phyloP scores from a whole-genome alignment of 1,139 yeast genomes.

The Scheffersomyces stambukii region DNA sequence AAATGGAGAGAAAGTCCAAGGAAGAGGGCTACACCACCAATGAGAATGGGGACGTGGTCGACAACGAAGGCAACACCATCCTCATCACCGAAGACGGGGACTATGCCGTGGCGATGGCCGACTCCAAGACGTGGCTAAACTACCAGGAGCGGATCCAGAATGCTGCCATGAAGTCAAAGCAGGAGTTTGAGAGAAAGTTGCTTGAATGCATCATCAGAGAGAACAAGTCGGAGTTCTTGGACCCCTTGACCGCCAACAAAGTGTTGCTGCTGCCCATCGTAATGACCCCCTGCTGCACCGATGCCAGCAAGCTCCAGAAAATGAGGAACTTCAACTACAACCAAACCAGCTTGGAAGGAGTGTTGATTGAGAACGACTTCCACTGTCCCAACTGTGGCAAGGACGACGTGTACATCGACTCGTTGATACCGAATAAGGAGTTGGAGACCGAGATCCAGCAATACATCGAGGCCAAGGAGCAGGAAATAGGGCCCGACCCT shows the following conservation, averaged over 20 bases:
- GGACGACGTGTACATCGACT: conserved; percentile 73
- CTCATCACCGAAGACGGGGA: conserved; percentile 94
- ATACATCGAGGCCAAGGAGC: conserved; percentile 44
- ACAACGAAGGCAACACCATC: conserved; percentile 64
- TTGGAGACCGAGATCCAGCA: conserved; percentile 50
- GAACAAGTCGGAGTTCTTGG: conserved; percentile 42
- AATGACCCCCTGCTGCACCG: conserved; percentile 79
- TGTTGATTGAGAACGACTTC: conserved; percentile 78
- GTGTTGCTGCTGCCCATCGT: conserved; percentile 66
- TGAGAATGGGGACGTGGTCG: conserved; percentile 47
- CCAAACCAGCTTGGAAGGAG: conserved; percentile 55
- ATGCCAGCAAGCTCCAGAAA: conserved; percentile 53
- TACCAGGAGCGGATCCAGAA: conserved; percentile 68
- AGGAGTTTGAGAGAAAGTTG: conserved; percentile 35
- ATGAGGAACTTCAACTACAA: conserved; percentile 36
- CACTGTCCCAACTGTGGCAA: conserved; percentile 83
- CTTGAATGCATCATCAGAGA: conserved; percentile 36
- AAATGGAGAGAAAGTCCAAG: conserved; percentile 52
- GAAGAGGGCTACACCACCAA: conserved; percentile 40
- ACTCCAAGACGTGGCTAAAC: conserved; percentile 84
- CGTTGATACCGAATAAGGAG: conserved; percentile 57
- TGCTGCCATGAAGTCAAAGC: conserved; percentile 46
- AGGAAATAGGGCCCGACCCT: conserved; percentile 40
- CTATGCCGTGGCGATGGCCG: conserved; percentile 93
- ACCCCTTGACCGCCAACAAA: conserved; percentile 62